These are phyloP conservation scores for Puccinellia tenuiflora DNA, from an alignment of 176 grass and related monocot species.

Conservation along the genomic window DNA sequence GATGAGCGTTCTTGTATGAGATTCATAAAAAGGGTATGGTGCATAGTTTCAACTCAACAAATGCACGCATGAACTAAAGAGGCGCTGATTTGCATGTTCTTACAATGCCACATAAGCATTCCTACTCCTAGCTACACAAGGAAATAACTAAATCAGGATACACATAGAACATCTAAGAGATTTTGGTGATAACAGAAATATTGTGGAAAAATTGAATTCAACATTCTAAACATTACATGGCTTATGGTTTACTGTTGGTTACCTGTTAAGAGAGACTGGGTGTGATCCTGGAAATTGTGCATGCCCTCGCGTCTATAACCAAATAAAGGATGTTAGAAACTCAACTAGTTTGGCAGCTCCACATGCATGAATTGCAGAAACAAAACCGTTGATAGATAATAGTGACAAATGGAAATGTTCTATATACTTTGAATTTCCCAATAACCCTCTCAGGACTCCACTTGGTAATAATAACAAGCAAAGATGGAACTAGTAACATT, in stretches of 20 bases:
- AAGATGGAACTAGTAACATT: neutral
- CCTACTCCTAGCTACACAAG: neutral
- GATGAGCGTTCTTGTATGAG: too few species aligned
- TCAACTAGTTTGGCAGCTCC: neutral
- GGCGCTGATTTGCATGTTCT: neutral
- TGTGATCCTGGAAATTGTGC: conserved; percentile 97
- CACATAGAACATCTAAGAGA: neutral
- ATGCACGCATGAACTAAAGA: neutral
- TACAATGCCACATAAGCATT: neutral
- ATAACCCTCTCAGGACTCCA: neutral
- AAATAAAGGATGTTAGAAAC: conserved; percentile 23
- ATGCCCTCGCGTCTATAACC: conserved; percentile 57
- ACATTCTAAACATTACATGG: conserved; percentile 3
- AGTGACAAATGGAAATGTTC: neutral
- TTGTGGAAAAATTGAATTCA: neutral
- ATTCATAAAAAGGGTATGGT: neutral
- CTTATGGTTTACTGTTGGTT: neutral
- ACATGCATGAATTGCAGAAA: conserved; percentile 11
- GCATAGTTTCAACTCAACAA: neutral
- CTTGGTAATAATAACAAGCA: neutral
- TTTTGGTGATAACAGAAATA: neutral
- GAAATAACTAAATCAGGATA: neutral
- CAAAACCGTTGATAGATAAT: neutral
- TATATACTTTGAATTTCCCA: neutral
- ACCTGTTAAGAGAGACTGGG: conserved; percentile 99